These are phyloP conservation scores for Termitomyces titanicus DNA, from an alignment of 768 basidiomycete species.

Conservation along the genomic window DNA sequence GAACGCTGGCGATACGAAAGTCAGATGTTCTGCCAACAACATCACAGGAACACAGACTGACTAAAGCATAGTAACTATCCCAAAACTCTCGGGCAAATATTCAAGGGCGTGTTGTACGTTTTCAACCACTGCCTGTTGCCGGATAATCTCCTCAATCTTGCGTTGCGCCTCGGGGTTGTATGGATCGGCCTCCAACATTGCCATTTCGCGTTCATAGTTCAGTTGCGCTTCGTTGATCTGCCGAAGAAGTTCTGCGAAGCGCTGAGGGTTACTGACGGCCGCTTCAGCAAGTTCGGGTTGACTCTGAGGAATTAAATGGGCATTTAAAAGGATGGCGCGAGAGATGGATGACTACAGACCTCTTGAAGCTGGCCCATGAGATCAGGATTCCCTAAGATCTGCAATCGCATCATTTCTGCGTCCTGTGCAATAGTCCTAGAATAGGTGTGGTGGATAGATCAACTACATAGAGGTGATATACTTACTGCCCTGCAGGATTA, in stretches of 20 bases:
- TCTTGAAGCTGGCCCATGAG: constrained; percentile 72
- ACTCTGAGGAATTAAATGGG: constrained; percentile 36
- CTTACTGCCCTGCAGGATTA: constrained; percentile 38
- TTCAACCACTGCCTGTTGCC: constrained; percentile 85
- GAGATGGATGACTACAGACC: constrained; percentile 36
- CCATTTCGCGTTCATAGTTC: constrained; percentile 57
- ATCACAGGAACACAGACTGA: constrained; percentile 35
- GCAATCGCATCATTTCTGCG: constrained; percentile 87
- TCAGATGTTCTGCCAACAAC: background rate
- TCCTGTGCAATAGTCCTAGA: constrained; percentile 71
- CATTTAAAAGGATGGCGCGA: background rate
- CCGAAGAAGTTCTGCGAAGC: constrained; percentile 72
- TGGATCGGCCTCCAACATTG: constrained; percentile 78
- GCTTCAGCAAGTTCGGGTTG: constrained; percentile 84
- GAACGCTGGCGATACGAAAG: constrained; percentile 50
- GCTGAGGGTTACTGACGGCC: constrained; percentile 58
- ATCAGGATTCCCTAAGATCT: constrained; percentile 78
- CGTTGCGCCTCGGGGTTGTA: constrained; percentile 90
- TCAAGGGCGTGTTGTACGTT: constrained; percentile 94
- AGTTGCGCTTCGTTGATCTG: constrained; percentile 58
- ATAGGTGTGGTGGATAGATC: background rate
- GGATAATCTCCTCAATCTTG: constrained; percentile 90
- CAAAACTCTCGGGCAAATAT: constrained; percentile 91
- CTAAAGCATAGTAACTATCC: constrained; percentile 96
- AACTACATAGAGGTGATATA: background rate